Evolutionary conservation across 352 stramenopile species (phyloP).

Genomic region (Pythium scleroteichum): DNA sequence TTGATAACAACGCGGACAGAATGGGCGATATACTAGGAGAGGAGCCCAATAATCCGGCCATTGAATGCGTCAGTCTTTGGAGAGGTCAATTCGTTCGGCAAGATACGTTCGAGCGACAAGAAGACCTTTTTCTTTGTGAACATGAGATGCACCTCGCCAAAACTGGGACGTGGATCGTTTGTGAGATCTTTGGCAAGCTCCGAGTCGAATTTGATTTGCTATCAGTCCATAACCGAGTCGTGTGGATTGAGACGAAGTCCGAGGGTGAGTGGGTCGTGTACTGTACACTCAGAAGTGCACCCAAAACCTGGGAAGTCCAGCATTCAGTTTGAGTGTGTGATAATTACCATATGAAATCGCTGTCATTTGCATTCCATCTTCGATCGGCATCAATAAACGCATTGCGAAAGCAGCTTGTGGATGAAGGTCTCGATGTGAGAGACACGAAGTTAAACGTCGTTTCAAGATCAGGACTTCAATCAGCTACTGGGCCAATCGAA

Average conservation of each 20-base stretch:
- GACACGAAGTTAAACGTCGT: constrained; percentile 16
- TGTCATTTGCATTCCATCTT: constrained; percentile 27
- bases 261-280: constrained; percentile 16
- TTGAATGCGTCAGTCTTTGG: not conserved
- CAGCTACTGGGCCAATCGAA: not conserved
- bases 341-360: constrained; percentile 25
- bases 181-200: not conserved
- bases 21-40: constrained; percentile 4
- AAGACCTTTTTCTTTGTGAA: not conserved
- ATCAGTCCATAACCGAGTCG: constrained; percentile 9
- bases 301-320: constrained; percentile 14
- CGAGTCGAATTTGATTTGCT: constrained; percentile 27
- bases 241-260: constrained; percentile 22
- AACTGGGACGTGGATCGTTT: constrained; percentile 2
- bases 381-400: not conserved
- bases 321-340: constrained; percentile 7
- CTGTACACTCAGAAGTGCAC: constrained; percentile 15
- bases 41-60: not conserved
- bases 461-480: not conserved
- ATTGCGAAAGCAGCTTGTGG: constrained; percentile 9
- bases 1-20: not conserved
- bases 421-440: constrained; percentile 21
- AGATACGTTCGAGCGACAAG: constrained; percentile 1
- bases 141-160: not conserved
- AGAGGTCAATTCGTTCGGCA: constrained; percentile 7